Evolutionary conservation across 768 basidiomycete genomes (phyloP).

Genomic region (Leccinum fibrillosum): DNA sequence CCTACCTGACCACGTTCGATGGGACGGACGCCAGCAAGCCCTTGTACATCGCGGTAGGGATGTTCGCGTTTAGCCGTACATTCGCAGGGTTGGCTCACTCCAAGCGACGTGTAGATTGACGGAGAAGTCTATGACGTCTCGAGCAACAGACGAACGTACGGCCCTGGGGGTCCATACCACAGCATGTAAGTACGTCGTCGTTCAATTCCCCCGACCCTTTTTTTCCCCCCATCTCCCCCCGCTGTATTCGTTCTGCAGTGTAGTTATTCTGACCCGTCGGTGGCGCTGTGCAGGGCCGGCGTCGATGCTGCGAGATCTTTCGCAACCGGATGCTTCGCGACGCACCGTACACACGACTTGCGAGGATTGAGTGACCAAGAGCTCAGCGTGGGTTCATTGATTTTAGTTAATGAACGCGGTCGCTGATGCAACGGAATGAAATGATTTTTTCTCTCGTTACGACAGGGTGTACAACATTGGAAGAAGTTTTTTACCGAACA

Average conservation of each 20-base stretch:
- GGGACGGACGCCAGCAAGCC: slow-evolving; percentile 64
- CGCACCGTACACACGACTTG: slow-evolving; percentile 87
- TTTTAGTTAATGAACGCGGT: neutral
- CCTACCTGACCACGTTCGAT: slow-evolving; percentile 61
- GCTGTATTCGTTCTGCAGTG: slow-evolving; percentile 14
- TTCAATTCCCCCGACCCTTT: neutral
- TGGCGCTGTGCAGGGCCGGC: slow-evolving; percentile 57
- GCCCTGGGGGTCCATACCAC: slow-evolving; percentile 83
- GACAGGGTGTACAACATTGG: slow-evolving; percentile 80
- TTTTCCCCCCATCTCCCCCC: neutral
- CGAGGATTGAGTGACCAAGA: slow-evolving; percentile 76
- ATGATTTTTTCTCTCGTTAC: neutral
- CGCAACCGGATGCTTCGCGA: slow-evolving; percentile 89
- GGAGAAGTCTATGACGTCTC: slow-evolving; percentile 92
- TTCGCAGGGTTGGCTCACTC: slow-evolving; percentile 2
- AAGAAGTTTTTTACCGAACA: slow-evolving; percentile 85
- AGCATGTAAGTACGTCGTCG: slow-evolving; percentile 46
- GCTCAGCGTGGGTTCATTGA: slow-evolving; percentile 51
- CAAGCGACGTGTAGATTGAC: slow-evolving; percentile 60
- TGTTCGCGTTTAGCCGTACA: slow-evolving; percentile 10
- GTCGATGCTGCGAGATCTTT: slow-evolving; percentile 89
- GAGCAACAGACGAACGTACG: slow-evolving; percentile 71
- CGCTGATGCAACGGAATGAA: neutral
- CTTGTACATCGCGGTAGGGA: slow-evolving; percentile 78
- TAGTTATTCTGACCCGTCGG: slow-evolving; percentile 16